phyloP scores from a whole-genome alignment of 1,284 basidiomycete species.

The Cerrena zonata region DNA sequence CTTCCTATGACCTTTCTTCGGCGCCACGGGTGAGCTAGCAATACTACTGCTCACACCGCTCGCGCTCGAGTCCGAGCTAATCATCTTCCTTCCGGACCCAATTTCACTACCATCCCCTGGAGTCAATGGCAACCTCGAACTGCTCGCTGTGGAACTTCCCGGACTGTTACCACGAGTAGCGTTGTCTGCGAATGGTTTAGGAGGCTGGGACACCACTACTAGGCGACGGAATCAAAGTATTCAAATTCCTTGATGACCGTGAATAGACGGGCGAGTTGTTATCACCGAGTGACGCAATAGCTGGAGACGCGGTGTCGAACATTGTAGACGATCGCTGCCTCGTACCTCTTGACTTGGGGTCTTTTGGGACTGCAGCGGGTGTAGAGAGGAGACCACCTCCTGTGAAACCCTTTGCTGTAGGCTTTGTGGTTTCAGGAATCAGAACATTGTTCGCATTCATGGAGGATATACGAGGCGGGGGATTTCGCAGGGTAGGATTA shows the following conservation, averaged over 20 bases:
- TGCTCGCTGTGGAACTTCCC: constrained; percentile 73
- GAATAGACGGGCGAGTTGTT: background rate
- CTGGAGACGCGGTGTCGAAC: background rate
- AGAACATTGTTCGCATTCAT: constrained; percentile 7
- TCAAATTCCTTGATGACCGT: background rate
- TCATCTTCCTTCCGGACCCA: constrained; percentile 26
- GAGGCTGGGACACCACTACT: constrained; percentile 17
- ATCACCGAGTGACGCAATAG: too few relatives aligned
- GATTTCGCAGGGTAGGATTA: background rate
- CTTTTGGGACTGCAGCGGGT: constrained; percentile 7
- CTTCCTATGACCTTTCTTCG: constrained; percentile 36
- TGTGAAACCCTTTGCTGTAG: constrained; percentile 21
- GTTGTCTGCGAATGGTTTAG: constrained; percentile 45
- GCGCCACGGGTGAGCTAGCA: background rate
- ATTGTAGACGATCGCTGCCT: constrained; percentile 4
- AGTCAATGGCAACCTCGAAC: constrained; percentile 62
- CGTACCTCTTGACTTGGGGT: background rate
- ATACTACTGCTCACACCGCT: constrained; percentile 11
- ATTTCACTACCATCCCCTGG: constrained; percentile 71
- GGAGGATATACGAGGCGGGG: constrained; percentile 2
- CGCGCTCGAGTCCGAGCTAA: constrained; percentile 4
- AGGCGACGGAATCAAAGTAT: constrained; percentile 5
- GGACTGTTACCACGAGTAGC: constrained; percentile 51
- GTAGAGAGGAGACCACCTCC: constrained; percentile 24
- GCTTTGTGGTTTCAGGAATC: constrained; percentile 15